These are phyloP conservation scores for Lanmaoa rubissima DNA, from an alignment of 768 basidiomycete species.

Conservation along the genomic window DNA sequence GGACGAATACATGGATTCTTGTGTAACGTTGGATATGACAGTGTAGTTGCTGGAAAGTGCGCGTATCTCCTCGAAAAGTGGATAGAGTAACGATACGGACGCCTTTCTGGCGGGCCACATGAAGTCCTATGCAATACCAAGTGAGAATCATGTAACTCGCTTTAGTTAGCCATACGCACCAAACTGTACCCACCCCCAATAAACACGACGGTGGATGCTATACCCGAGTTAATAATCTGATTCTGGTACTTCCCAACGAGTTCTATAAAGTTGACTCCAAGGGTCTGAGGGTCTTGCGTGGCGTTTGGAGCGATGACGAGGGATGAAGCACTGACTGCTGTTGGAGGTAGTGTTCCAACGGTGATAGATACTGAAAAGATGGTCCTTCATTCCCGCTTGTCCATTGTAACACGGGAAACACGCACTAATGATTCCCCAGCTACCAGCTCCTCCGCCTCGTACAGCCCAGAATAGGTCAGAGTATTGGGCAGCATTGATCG, in stretches of 20 bases:
- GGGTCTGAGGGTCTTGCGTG: conserved; percentile 8
- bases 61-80: too few relatives aligned
- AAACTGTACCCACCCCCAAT: conserved; percentile 1
- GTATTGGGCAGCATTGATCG: conserved; percentile 40
- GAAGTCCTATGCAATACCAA: conserved; percentile 1
- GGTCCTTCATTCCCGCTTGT: background rate
- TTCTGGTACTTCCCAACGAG: conserved; percentile 21
- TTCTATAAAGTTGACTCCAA: conserved; percentile 14
- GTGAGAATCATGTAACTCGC: background rate
- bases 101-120: background rate
- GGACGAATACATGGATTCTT: too few relatives aligned
- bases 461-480: conserved; percentile 53
- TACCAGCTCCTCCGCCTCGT: conserved; percentile 51
- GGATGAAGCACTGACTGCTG: conserved; percentile 4
- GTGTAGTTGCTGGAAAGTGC: too few relatives aligned
- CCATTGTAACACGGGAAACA: background rate
- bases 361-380: conserved; percentile 13
- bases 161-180: background rate
- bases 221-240: conserved; percentile 7
- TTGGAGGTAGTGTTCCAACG: conserved; percentile 11
- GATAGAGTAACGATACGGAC: too few relatives aligned
- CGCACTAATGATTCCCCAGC: conserved; percentile 43
- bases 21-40: too few relatives aligned
- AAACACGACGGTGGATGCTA: background rate
- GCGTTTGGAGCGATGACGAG: conserved; percentile 11